Evolutionary conservation across 257 asterid species (phyloP).

Genomic region (Solanum ahanhuiri): DNA sequence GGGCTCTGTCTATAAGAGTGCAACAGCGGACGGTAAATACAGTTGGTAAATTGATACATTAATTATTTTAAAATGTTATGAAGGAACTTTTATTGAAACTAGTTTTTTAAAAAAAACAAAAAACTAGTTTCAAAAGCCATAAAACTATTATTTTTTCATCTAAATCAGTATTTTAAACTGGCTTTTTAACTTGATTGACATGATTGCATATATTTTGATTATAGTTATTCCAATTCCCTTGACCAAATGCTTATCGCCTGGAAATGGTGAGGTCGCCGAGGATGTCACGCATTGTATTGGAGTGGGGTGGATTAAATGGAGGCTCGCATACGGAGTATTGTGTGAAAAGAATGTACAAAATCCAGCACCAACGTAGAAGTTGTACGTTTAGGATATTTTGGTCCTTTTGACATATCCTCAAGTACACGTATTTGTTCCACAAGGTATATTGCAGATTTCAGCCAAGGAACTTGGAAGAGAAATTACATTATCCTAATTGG

Average conservation of each 20-base stretch:
- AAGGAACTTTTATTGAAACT: neutral
- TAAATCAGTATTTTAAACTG: neutral
- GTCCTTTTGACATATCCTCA: neutral
- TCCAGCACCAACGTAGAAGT: neutral
- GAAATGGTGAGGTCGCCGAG: neutral
- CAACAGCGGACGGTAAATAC: neutral
- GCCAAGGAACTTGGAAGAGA: neutral
- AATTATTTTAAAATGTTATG: neutral
- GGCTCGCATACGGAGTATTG: neutral
- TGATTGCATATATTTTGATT: neutral
- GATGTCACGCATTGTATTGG: neutral
- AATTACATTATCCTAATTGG: neutral
- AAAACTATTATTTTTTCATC: neutral
- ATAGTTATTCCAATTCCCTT: neutral
- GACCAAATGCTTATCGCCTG: neutral
- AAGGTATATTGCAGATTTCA: neutral
- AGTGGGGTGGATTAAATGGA: neutral
- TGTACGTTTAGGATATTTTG: neutral
- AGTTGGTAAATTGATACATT: neutral
- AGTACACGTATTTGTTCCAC: neutral
- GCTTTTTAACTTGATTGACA: neutral
- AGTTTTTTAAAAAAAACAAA: too few species aligned
- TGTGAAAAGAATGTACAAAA: neutral
- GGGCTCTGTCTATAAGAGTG: neutral
- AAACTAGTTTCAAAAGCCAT: neutral